Evolutionary conservation across 768 basidiomycete species (phyloP).

Genomic region (Phanerochaete carnosa): DNA sequence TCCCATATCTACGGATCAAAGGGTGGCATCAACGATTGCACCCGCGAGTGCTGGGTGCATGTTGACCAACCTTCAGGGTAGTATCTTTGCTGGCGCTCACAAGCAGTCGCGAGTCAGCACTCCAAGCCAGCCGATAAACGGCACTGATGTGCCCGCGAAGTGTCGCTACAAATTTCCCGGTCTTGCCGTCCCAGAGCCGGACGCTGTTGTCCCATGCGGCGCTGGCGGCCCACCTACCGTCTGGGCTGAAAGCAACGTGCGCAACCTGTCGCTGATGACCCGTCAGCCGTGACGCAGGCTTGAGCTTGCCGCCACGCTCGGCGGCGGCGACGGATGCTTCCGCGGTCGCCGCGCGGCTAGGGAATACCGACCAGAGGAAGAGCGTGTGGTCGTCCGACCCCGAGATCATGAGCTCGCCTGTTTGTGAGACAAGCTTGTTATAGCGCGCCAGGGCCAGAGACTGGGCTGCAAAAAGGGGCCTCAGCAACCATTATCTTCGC

Average conservation of each 20-base stretch:
- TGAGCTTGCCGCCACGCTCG: conserved; percentile 47
- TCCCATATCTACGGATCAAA: conserved; percentile 81
- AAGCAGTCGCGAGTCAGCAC: conserved; percentile 86
- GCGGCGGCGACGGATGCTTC: conserved; percentile 34
- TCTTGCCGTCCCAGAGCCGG: conserved; percentile 85
- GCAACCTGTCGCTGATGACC: conserved; percentile 95
- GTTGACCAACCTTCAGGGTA: conserved; percentile 81
- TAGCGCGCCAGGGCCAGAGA: conserved; percentile 75
- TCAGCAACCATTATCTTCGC: not conserved
- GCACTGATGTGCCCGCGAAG: conserved; percentile 91
- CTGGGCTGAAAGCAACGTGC: conserved; percentile 93
- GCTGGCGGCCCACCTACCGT: conserved; percentile 88
- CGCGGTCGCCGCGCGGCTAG: conserved; percentile 33
- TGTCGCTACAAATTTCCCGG: conserved; percentile 86
- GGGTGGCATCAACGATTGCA: not conserved
- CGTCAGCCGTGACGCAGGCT: conserved; percentile 76
- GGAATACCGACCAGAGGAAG: conserved; percentile 90
- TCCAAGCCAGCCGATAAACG: conserved; percentile 95
- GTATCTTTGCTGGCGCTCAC: conserved; percentile 96
- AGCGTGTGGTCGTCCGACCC: conserved; percentile 98
- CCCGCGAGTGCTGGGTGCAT: not conserved
- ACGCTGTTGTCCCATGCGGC: conserved; percentile 91
- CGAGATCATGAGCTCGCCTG: conserved; percentile 84
- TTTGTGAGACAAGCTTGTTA: conserved; percentile 55
- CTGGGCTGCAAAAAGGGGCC: conserved; percentile 51